Percentiles rank a stretch among this genome's conserved stretches.
These are phyloP conservation scores for Ambrosia hybrid DNA, from an alignment of 140 eudicot species.

Conservation along the genomic window DNA sequence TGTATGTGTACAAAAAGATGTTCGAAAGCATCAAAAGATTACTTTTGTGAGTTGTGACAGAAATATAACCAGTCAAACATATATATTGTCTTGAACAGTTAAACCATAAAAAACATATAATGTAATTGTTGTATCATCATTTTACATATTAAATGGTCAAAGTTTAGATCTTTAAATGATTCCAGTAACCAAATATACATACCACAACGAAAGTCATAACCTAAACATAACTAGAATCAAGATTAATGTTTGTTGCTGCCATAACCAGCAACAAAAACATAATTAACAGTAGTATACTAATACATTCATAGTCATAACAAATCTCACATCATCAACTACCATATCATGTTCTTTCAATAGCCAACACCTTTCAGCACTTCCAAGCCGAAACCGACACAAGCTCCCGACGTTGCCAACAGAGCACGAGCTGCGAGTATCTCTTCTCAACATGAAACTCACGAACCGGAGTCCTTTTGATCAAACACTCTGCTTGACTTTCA, in stretches of 20 bases:
- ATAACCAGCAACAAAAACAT: conserved; percentile 40
- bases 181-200: too few species aligned
- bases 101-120: too few species aligned
- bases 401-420: conserved; percentile 87
- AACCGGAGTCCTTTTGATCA: conserved; percentile 77
- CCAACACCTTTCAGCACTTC: conserved; percentile 64
- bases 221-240: conserved; percentile 44
- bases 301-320: conserved; percentile 32
- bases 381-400: conserved; percentile 85
- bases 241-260: conserved; percentile 27
- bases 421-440: conserved; percentile 74
- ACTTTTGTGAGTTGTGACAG: too few species aligned
- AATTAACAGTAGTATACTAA: conserved; percentile 14
- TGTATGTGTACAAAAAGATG: too few species aligned
- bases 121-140: too few species aligned
- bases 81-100: too few species aligned
- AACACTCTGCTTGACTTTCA: conserved; percentile 84
- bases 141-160: too few species aligned
- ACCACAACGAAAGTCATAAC: conserved; percentile 27
- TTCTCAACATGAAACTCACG: conserved; percentile 83
- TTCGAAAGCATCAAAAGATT: too few species aligned
- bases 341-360: conserved; percentile 31
- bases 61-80: too few species aligned
- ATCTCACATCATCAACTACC: conserved; percentile 24
- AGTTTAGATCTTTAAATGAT: background rate